Base-by-base conservation (phyloP, 2,329 filamentous ascomycete species). In the Emergomyces orientalis region DNA sequence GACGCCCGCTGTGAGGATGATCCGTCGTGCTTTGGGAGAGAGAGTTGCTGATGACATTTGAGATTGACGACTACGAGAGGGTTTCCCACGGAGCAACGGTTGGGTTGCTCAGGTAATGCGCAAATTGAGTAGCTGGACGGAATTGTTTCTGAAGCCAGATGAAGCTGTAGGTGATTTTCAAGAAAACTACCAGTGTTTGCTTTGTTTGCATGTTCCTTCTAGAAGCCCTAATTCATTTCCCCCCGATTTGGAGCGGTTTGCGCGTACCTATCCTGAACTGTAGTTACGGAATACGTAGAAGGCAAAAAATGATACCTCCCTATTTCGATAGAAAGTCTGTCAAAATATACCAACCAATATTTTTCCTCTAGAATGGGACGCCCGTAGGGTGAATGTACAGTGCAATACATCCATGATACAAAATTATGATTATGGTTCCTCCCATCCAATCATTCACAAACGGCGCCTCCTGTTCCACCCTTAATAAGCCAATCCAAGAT, bases 1-100 rank as follows among this genome's bases (percentile, higher is more conserved):
- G 22, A 86, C 78, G 2, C 81, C 78, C 43, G 77, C 80, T 1
- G 85, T 84, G 67, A 85, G 71, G 22, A 85, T 75, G 63, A 82
- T 75, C 19, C 81, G 77, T 34, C 81, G 78, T 8, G 82, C 66
- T 62, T 75, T 77, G 34, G 71, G 71, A 37, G 71, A 70, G 30
- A 71, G 67, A 9, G 69, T 17, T 45, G 57, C 7, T 19, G 25
- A n/a, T 5, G 57, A 27, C 39, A 47, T 47, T 59, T 49, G 39
- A 17, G 8, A 6, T 45, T 45, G n/a, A 27, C 8, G 30, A 14
- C 7, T 55, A 8, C 22, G 19, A 37, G n/a, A 37, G 52, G 52
- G 22, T 55, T 22, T 55, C 30, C 52, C 52, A 22, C 2, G 19
- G 51, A 54, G 17, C 2, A 54, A 34, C 7, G 52, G n/a, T n/a